Evolutionary conservation across 2,329 filamentous ascomycete species (phyloP).

Genomic region (Colletotrichum echinochloae): DNA sequence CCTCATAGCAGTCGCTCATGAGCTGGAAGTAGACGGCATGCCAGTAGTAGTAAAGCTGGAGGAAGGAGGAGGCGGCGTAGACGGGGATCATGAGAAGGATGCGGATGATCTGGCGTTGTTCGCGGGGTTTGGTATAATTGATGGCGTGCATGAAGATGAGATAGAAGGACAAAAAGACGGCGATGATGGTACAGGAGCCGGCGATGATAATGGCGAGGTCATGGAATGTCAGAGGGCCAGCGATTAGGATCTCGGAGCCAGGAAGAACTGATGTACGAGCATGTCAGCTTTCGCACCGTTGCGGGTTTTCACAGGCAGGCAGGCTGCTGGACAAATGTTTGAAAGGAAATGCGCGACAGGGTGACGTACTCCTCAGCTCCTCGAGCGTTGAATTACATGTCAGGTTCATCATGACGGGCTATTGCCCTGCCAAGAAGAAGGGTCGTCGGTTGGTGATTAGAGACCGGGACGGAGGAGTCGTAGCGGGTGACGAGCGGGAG

Average conservation of each 20-base stretch:
- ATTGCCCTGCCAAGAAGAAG: neutral
- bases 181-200: constrained; percentile 61
- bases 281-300: constrained; percentile 12
- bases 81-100: constrained; percentile 91
- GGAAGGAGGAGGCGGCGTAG: constrained; percentile 79
- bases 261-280: constrained; percentile 51
- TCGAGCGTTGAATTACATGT: constrained; percentile 59
- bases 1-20: constrained; percentile 87
- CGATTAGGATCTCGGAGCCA: constrained; percentile 60
- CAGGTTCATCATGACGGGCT: constrained; percentile 48
- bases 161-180: constrained; percentile 65
- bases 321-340: too few relatives aligned
- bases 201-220: constrained; percentile 64
- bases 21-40: constrained; percentile 86
- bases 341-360: too few relatives aligned
- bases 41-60: constrained; percentile 80
- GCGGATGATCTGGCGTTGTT: constrained; percentile 81
- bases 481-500: neutral
- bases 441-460: neutral
- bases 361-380: constrained; percentile 55
- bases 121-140: constrained; percentile 70
- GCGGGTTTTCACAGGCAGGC: neutral
- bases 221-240: constrained; percentile 65
- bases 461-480: constrained; percentile 2
- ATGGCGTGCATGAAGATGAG: constrained; percentile 69